A percentile compares a stretch with the other conserved stretches of the same genome.
These are phyloP conservation scores for Annulohypoxylon maeteangense DNA, from an alignment of 495 filamentous ascomycete genomes.

Conservation along the genomic window DNA sequence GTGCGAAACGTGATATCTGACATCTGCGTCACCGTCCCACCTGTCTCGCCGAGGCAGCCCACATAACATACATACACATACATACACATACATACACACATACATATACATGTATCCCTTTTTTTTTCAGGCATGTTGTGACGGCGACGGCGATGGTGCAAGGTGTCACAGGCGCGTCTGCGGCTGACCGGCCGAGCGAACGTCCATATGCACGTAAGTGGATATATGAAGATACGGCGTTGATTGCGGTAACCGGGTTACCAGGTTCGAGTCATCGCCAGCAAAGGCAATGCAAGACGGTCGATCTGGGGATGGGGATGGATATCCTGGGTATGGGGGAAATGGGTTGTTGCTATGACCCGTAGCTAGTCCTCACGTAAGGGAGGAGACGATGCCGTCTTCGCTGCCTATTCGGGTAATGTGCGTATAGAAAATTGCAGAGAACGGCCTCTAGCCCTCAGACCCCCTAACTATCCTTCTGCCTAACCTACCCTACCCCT, in stretches of 20 bases:
- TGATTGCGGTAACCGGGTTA: constrained; percentile 16
- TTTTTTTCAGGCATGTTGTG: too few species aligned
- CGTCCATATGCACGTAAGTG: constrained; percentile 13
- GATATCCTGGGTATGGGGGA: neutral
- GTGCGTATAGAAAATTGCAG: neutral
- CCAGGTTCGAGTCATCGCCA: neutral
- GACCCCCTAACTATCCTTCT: neutral
- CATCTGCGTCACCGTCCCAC: constrained; percentile 8
- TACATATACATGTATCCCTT: neutral
- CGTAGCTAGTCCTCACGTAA: constrained; percentile 19
- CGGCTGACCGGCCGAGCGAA: constrained; percentile 1
- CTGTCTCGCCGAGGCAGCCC: neutral
- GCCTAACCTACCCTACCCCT: neutral
- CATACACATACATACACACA: neutral
- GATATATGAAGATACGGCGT: constrained; percentile 7
- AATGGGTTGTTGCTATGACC: neutral
- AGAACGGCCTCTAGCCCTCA: neutral
- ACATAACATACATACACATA: neutral
- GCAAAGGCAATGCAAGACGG: neutral
- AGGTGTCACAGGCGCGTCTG: neutral
- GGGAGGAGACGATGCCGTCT: neutral
- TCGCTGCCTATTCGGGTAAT: neutral
- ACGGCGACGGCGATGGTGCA: neutral
- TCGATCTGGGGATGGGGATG: neutral
- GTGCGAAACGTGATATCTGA: constrained; percentile 30